A percentile compares a stretch with the other conserved stretches of the same genome.
Conservation (phyloP, 371 early-diverging fungal species). For the Apophysomyces trapeziformis region DNA sequence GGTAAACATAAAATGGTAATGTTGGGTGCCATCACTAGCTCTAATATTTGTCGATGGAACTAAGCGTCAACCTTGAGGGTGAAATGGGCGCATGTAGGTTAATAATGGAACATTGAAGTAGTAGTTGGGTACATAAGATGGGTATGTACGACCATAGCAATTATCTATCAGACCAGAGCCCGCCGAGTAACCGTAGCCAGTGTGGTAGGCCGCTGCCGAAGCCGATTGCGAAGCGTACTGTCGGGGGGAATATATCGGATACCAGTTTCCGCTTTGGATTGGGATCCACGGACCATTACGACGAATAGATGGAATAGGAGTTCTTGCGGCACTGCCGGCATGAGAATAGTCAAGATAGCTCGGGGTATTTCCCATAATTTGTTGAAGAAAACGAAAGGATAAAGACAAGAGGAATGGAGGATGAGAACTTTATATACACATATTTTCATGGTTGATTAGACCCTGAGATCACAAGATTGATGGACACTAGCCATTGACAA, state of each 20-base stretch:
- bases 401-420: background rate
- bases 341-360: constrained; percentile 11
- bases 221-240: background rate
- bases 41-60: background rate
- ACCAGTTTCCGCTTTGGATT: constrained; percentile 5
- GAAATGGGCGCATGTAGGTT: no score
- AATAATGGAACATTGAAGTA: background rate
- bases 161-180: background rate
- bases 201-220: background rate
- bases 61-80: background rate
- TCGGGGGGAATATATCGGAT: background rate
- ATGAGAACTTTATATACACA: background rate
- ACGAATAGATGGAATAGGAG: constrained; percentile 1
- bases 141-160: background rate
- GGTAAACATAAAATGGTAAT: no score
- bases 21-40: no score
- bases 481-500: background rate
- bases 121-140: background rate
- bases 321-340: background rate
- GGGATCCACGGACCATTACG: constrained; percentile 8
- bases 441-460: background rate
- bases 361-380: constrained; percentile 10
- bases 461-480: background rate
- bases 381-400: background rate
- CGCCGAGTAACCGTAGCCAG: background rate